Evolutionary conservation across 495 filamentous ascomycete genomes (phyloP), one percentile per base, ranked within the genome.

Genomic region (Baudoinia panamericana): DNA sequence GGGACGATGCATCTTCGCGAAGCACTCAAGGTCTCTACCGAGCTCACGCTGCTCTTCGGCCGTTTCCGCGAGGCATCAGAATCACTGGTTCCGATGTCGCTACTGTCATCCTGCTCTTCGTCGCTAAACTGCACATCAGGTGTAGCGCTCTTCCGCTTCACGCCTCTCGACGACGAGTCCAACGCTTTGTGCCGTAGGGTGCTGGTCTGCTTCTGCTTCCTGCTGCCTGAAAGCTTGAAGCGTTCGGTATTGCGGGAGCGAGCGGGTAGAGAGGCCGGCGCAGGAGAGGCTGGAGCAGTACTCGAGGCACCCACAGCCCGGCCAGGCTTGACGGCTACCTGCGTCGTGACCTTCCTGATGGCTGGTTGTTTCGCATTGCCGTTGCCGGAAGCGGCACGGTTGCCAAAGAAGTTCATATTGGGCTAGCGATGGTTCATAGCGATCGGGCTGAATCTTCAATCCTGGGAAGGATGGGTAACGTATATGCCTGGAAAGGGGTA

Each of bases 61-160:
- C 45, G 33, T 27, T 52, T 52, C 22, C 41, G 50, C 34, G 50
- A 45, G 19, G 39, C 45, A 19, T 48, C 45, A 9, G 37, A 42
- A 11, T 47, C 48, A 20, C 39, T 48, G 16, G 23, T 29, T 20
- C 29, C 48, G 19, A 40, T 36, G 22, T 41, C 36, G 26, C 40
- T 45, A 30, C 38, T 39, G 27, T 34, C 37, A 22, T 37, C 33
- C 12, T 47, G 43, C 12, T 40, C 41, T 7, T 47, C 48, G 43
- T 43, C 43, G 35, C 43, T 46, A 34, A 46, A 47, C 2, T 31
- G 21, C 18, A 17, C 29, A 10, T 47, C 43, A 1, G 48, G 39
- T 6, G 43, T 47, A 24, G 37, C 30, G 30, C 39, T 47, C 43
- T 52, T 52, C 39, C 48, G 30, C 43, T 52, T 52, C 15, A 45